These are phyloP conservation scores for Trichoderma semiorbis DNA, from an alignment of 2,329 filamentous ascomycete genomes.

Conservation along the genomic window DNA sequence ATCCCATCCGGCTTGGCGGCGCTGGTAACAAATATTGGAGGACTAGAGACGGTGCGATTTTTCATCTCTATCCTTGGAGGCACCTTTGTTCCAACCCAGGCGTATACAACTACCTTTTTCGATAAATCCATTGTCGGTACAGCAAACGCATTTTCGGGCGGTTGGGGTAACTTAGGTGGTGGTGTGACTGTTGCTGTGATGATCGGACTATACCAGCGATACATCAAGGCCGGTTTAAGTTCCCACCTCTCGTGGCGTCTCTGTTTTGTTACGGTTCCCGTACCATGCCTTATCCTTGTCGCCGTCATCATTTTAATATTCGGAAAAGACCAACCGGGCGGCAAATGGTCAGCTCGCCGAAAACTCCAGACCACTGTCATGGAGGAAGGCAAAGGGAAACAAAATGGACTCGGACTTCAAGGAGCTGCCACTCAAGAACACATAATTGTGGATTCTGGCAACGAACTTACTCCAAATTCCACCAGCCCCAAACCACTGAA, in stretches of 20 bases:
- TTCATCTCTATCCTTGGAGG: slow-evolving; percentile 78
- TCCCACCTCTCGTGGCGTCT: slow-evolving; percentile 70
- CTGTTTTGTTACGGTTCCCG: slow-evolving; percentile 65
- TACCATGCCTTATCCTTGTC: slow-evolving; percentile 71
- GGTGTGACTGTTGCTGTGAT: slow-evolving; percentile 93
- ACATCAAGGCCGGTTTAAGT: slow-evolving; percentile 50
- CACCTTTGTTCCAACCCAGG: slow-evolving; percentile 80
- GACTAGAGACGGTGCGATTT: slow-evolving; percentile 72
- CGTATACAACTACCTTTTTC: slow-evolving; percentile 90
- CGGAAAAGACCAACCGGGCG: slow-evolving; percentile 78
- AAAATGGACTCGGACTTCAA: background rate
- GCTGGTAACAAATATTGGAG: slow-evolving; percentile 59
- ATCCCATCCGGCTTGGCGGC: slow-evolving; percentile 81
- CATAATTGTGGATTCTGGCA: background rate
- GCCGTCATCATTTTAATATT: slow-evolving; percentile 67
- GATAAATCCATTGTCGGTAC: slow-evolving; percentile 90
- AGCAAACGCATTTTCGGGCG: slow-evolving; percentile 79
- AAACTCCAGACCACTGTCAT: slow-evolving; percentile 44
- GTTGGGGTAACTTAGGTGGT: slow-evolving; percentile 82
- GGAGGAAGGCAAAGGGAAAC: slow-evolving; percentile 55
- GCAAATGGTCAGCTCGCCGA: slow-evolving; percentile 73
- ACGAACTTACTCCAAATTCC: background rate
- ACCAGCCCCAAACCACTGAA: background rate
- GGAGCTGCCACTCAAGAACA: background rate
- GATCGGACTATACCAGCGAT: slow-evolving; percentile 79